Evolutionary conservation across 805 yeast species (phyloP).

Genomic region (Hanseniaspora singularis): DNA sequence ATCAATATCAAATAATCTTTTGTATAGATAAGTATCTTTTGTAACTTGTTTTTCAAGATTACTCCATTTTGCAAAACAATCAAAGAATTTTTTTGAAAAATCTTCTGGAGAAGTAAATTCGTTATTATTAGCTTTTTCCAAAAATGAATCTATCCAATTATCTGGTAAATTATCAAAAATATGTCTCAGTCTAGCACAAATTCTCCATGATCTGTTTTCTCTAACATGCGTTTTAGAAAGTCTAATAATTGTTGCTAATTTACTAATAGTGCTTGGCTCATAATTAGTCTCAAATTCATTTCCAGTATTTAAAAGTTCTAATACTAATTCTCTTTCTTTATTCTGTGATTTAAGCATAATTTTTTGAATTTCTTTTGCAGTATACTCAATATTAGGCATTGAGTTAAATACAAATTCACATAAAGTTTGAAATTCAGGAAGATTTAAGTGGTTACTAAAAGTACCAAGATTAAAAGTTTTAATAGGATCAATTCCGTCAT

Average conservation of each 20-base stretch:
- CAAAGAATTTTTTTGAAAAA: constrained; percentile 45
- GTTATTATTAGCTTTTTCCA: constrained; percentile 23
- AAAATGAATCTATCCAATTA: constrained; percentile 36
- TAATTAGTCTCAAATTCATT: constrained; percentile 46
- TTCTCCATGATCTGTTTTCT: constrained; percentile 76
- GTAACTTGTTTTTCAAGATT: constrained; percentile 75
- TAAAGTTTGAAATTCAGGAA: constrained; percentile 14
- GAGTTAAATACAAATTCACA: constrained; percentile 16
- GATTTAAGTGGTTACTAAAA: constrained; percentile 30
- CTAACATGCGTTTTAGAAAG: constrained; percentile 64
- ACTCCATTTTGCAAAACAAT: constrained; percentile 68
- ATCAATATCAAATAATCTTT: constrained; percentile 35
- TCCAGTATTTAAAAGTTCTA: constrained; percentile 38
- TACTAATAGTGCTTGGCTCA: constrained; percentile 82
- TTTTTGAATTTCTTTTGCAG: background rate
- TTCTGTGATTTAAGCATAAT: constrained; percentile 1
- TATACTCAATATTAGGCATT: background rate
- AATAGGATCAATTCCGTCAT: background rate
- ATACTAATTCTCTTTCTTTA: constrained; percentile 30
- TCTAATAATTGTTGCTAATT: constrained; percentile 72
- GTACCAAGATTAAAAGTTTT: constrained; percentile 38
- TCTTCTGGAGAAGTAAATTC: constrained; percentile 37
- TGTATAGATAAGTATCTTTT: constrained; percentile 44
- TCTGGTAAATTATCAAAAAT: constrained; percentile 47
- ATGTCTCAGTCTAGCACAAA: constrained; percentile 67